Evolutionary conservation across 1,284 basidiomycete genomes (phyloP), one percentile per base, ranked within the genome.

Genomic region (Inonotus obliquus): DNA sequence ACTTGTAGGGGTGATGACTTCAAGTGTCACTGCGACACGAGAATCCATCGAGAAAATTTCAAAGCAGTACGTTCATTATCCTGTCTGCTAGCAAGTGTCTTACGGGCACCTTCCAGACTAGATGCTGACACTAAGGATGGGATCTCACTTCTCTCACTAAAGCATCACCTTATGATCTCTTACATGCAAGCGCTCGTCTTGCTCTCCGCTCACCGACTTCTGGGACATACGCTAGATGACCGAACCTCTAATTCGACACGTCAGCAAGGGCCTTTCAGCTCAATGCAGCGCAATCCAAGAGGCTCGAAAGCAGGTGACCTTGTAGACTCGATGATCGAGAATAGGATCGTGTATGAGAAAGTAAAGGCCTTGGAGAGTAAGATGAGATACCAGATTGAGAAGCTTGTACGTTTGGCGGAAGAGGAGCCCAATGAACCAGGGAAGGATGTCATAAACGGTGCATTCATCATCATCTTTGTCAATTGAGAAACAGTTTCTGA

Each of bases 331-430:
- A 82, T 91, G 77, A 80, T 94, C 49, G 87, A 92, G 68, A 83
- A 82, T 19, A 82, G 90, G 13, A 72, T 91, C 25, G 81, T 89
- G 5, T 77, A 94, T n/a, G 92, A 94, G 71, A 93, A 92, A 74
- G 79, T 87, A 55, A 87, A 86, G 65, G 78, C 82, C 1, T 78
- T 99, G 41, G 96, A 99, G 74, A 81, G 80, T 59, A 87, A 92
- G 69, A 89, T 98, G 81, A 87, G 85, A 63, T 97, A 98, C 73
- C 96, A 98, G 73, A 92, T 98, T 69, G 95, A 98, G 69, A 98
- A 98, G 73, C 83, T 97, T 21, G 82, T 95, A 35, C 82, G 85
- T 60, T 75, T 91, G 4, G 89, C 92, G 0, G 74, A 77, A 37
- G 85, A 87, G 59, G 81, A 83, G 37, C 75, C 81, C 1, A 77